Conservation (phyloP, 2,329 filamentous ascomycete species). For the Ophiostoma novo-ulmi region DNA sequence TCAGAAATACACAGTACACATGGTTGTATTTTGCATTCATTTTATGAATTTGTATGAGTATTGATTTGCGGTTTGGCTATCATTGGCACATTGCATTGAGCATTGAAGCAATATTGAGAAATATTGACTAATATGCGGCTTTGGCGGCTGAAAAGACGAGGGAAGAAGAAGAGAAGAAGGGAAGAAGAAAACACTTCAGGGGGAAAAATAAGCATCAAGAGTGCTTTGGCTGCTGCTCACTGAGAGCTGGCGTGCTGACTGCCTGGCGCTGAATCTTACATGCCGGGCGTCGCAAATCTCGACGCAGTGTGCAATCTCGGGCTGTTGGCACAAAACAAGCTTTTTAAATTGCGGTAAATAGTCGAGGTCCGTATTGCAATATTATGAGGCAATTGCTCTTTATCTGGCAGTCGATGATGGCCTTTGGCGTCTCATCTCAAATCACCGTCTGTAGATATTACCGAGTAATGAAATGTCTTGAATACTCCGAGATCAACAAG, state of each 20-base stretch:
- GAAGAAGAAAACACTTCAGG: background rate
- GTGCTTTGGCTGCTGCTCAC: background rate
- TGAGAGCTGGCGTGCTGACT: background rate
- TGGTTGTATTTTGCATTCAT: background rate
- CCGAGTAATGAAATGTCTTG: background rate
- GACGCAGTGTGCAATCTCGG: background rate
- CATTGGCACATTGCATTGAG: background rate
- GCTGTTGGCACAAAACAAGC: background rate
- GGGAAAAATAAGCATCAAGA: background rate
- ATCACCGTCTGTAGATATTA: background rate
- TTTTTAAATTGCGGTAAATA: background rate
- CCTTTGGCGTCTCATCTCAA: background rate
- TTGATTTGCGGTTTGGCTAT: no score
- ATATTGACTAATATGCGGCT: background rate
- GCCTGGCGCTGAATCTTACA: background rate
- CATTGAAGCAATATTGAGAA: background rate
- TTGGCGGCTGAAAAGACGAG: background rate
- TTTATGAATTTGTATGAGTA: background rate
- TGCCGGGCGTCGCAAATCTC: background rate
- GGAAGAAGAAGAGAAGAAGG: background rate
- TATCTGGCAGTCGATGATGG: background rate
- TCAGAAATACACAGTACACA: background rate
- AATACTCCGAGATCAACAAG: background rate
- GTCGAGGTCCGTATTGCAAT: background rate
- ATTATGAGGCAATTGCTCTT: background rate